Base-by-base conservation (phyloP, 108 stramenopile genomes). In the Halocafeteria seosinensis region DNA sequence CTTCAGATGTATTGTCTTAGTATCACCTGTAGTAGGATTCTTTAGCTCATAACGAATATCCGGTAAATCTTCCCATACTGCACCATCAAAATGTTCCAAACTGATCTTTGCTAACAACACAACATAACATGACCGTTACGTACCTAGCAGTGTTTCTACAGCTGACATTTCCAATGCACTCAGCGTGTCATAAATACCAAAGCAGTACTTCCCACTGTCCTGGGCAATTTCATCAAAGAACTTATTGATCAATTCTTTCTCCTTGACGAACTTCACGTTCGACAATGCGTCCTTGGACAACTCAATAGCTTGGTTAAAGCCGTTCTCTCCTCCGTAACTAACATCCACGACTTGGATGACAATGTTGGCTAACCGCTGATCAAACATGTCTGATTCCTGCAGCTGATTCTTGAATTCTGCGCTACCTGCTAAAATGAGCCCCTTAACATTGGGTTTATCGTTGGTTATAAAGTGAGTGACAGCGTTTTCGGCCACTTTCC, bases 231-330 rank as follows among this genome's bases (percentile, higher is more conserved):
- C 92, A 71, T 98, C 96, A 81, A 98, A 94, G 75, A 91, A 98
- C 50, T 78, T 79, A 71, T 92, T 91, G 37, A 98, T 74, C 33
- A 98, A 67, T 64, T 88, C 88, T 87, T 98, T 98, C 81, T 98
- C 96, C 80, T 92, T 88, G 76, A 98, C 87, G 47, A 98, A 71
- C 76, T 98, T 98, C 69, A 98, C 96, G 59, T 86, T 84, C n/a
- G 87, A 80, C 29, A 98, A 68, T 24, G 94, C 78, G 64, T 98
- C 96, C 11, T 89, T 87, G 52, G 83, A 76, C 37, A 86, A 76
- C 75, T 98, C 94, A 77, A 98, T 94, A 61, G 92, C 96, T 79
- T 98, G 96, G 70, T 95, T 94, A 85, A 98, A 98, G 23, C 96
- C 96, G 37, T 89, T 85, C 62, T 93, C 91, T 26, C 93, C 93